Evolutionary conservation across 2,329 filamentous ascomycete species (phyloP).

Genomic region (Pseudocercospora pini-densiflorae): DNA sequence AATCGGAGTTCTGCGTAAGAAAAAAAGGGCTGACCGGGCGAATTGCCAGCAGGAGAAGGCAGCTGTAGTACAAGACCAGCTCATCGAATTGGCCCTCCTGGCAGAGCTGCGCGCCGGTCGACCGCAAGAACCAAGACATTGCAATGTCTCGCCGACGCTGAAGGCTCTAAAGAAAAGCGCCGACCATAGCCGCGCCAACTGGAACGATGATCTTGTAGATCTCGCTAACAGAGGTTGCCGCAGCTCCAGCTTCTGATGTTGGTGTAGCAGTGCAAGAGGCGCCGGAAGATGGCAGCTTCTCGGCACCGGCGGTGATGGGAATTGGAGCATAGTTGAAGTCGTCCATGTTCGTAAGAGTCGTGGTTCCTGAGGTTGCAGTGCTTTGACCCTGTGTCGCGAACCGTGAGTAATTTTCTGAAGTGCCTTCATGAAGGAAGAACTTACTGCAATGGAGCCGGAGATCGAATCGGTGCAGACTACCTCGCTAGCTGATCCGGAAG

Average conservation of each 20-base stretch:
- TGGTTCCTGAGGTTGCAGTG: constrained; percentile 5
- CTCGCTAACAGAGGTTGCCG: constrained; percentile 18
- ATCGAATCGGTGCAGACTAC: constrained; percentile 3
- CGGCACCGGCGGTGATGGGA: constrained; percentile 26
- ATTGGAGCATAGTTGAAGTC: constrained; percentile 20
- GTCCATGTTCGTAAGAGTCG: constrained; percentile 13
- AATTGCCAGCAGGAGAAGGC: neutral
- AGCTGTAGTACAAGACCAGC: neutral
- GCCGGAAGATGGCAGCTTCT: constrained; percentile 16
- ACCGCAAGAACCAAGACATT: neutral
- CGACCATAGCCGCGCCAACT: constrained; percentile 18
- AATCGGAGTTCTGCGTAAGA: neutral
- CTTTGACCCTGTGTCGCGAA: neutral
- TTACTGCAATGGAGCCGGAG: constrained; percentile 1
- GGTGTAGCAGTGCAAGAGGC: constrained; percentile 17
- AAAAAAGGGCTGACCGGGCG: too few relatives aligned
- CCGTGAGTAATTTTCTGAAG: neutral
- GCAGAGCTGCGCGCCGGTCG: neutral
- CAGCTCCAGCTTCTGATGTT: constrained; percentile 15
- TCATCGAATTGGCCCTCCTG: neutral
- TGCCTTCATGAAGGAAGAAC: constrained; percentile 5
- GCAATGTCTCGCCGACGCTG: neutral
- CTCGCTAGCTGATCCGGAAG: constrained; percentile 8
- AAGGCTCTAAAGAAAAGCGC: constrained; percentile 3
- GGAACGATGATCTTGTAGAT: constrained; percentile 26